Evolutionary conservation across 352 stramenopile genomes (phyloP).

Genomic region (Peronospora farinosa): DNA sequence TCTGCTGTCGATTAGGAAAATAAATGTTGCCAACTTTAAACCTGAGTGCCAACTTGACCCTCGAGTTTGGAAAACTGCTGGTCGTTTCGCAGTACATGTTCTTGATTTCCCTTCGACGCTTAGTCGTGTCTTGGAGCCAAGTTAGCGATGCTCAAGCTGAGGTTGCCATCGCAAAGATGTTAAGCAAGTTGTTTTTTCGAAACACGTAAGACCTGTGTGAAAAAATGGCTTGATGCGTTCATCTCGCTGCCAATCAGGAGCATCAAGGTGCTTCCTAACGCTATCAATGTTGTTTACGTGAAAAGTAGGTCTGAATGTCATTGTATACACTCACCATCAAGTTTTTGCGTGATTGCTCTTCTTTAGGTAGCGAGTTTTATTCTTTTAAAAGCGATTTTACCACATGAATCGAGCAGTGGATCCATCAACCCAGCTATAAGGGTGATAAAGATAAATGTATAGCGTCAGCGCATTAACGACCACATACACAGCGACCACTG

Average conservation of each 20-base stretch:
- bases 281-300: not conserved
- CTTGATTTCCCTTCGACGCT: no score
- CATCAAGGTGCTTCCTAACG: not conserved
- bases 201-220: no score
- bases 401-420: constrained; percentile 83
- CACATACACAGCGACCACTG: constrained; percentile 42
- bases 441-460: constrained; percentile 64
- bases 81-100: no score
- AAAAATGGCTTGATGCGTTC: no score
- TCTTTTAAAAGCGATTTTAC: constrained; percentile 30
- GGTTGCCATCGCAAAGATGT: no score
- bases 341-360: not conserved
- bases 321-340: constrained; percentile 3
- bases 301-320: not conserved
- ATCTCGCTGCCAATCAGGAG: constrained; percentile 3
- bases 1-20: no score
- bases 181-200: no score
- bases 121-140: no score
- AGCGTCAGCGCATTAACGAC: constrained; percentile 58
- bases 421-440: constrained; percentile 76
- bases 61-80: no score
- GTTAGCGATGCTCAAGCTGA: no score
- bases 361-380: not conserved
- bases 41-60: no score
- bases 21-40: no score